A percentile compares a stretch with the other conserved stretches of the same genome.
Conservation (phyloP, 371 early-diverging fungal species). For the Coemansia sp. region DNA sequence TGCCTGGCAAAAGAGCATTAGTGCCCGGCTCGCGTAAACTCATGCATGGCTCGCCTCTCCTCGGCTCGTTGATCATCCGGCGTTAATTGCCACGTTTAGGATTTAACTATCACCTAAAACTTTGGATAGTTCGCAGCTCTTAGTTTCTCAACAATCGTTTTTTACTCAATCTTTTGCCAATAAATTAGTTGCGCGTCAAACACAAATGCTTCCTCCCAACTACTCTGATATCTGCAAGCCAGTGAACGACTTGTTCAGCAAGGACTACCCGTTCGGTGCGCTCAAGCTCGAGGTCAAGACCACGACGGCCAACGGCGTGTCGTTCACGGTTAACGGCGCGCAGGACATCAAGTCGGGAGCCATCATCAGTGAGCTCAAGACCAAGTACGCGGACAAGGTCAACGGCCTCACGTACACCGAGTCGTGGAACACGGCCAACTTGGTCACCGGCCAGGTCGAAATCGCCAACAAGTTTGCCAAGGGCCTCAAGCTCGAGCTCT, state of each 20-base stretch:
- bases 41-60: too few relatives aligned
- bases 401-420: constrained; percentile 92
- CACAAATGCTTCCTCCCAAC: constrained; percentile 54
- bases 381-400: constrained; percentile 91
- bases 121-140: neutral
- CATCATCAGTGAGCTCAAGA: constrained; percentile 93
- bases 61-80: neutral
- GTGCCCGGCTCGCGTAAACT: neutral
- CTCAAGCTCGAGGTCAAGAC: constrained; percentile 97
- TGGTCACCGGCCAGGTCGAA: constrained; percentile 88
- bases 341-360: constrained; percentile 92
- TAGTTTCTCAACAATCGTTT: neutral
- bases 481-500: constrained; percentile 74
- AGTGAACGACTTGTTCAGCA: constrained; percentile 90
- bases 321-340: constrained; percentile 91
- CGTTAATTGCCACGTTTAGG: neutral
- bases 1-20: neutral
- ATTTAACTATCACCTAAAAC: neutral
- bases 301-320: constrained; percentile 90
- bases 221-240: constrained; percentile 94
- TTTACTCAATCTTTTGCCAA: neutral
- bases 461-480: constrained; percentile 90
- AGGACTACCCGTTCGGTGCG: constrained; percentile 93
- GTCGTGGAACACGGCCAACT: constrained; percentile 92
- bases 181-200: neutral